phyloP scores from a whole-genome alignment of 805 yeast genomes.

The Wickerhamomyces bovis region DNA sequence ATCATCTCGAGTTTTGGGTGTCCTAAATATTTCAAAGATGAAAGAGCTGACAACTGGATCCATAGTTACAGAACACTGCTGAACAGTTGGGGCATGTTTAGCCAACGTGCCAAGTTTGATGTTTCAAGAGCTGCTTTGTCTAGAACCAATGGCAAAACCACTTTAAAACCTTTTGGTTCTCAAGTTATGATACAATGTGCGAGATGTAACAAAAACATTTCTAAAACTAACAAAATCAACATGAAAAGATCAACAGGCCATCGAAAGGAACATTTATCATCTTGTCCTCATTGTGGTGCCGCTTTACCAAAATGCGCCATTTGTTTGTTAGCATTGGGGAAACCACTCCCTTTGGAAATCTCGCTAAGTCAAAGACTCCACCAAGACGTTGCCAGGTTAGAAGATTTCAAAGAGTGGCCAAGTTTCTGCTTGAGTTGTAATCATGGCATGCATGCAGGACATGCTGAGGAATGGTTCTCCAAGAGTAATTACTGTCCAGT shows the following conservation, averaged over 20 bases:
- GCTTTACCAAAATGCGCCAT: conserved; percentile 89
- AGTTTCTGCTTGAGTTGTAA: conserved; percentile 87
- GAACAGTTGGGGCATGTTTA: conserved; percentile 76
- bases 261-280: conserved; percentile 6
- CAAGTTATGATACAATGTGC: conserved; percentile 80
- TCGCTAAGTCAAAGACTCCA: conserved; percentile 5
- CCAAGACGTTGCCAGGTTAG: conserved; percentile 14
- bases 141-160: conserved; percentile 41
- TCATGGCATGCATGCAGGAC: conserved; percentile 93
- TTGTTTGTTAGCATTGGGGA: conserved; percentile 76
- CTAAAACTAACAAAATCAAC: conserved; percentile 26
- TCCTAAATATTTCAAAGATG: conserved; percentile 75
- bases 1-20: conserved; percentile 73
- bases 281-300: conserved; percentile 83
- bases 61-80: conserved; percentile 59
- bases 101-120: conserved; percentile 79
- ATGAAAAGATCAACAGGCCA: conserved; percentile 8
- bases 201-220: conserved; percentile 71
- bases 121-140: conserved; percentile 68
- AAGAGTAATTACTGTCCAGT: conserved; percentile 88
- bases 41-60: conserved; percentile 73
- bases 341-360: conserved; percentile 39
- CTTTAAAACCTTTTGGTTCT: conserved; percentile 50
- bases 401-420: conserved; percentile 69
- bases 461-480: conserved; percentile 93